Percentiles rank a stretch among this genome's conserved stretches.
These are phyloP conservation scores for Erythrophleum fordii DNA, from an alignment of 306 rosid genomes.

Conservation along the genomic window DNA sequence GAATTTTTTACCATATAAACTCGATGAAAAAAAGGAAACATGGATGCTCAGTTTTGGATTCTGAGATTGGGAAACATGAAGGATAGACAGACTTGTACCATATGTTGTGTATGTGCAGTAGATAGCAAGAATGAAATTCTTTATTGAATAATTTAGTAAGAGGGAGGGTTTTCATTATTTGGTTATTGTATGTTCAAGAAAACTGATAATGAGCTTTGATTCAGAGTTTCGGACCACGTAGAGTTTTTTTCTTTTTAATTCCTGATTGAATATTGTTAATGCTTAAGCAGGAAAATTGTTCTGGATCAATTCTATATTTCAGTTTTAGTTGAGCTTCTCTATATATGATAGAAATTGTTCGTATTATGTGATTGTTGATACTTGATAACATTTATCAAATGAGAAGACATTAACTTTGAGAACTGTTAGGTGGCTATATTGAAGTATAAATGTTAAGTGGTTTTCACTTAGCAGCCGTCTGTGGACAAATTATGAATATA, in stretches of 20 bases:
- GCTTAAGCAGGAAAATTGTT: constrained; percentile 50
- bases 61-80: constrained; percentile 40
- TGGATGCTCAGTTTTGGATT: constrained; percentile 36
- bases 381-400: constrained; percentile 51
- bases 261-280: constrained; percentile 54
- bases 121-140: constrained; percentile 91
- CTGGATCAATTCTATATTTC: constrained; percentile 8
- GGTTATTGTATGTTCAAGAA: constrained; percentile 61
- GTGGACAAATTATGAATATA: neutral
- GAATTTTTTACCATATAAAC: constrained; percentile 30
- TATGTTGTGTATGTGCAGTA: constrained; percentile 75
- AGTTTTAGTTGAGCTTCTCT: constrained; percentile 38
- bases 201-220: constrained; percentile 55
- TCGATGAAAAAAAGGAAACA: constrained; percentile 30
- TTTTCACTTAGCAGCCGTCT: neutral
- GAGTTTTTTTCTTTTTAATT: constrained; percentile 35
- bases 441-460: neutral
- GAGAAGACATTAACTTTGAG: constrained; percentile 26
- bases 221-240: constrained; percentile 46
- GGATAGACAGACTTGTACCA: constrained; percentile 68
- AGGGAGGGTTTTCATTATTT: constrained; percentile 63
- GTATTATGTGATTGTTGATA: constrained; percentile 57
- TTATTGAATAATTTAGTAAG: constrained; percentile 66
- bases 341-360: constrained; percentile 54
- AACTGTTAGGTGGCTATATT: neutral